Percentiles rank a stretch among this genome's conserved stretches.
phyloP scores from a whole-genome alignment of 139 green algal genomes.

The Chlamydomonas sp. region DNA sequence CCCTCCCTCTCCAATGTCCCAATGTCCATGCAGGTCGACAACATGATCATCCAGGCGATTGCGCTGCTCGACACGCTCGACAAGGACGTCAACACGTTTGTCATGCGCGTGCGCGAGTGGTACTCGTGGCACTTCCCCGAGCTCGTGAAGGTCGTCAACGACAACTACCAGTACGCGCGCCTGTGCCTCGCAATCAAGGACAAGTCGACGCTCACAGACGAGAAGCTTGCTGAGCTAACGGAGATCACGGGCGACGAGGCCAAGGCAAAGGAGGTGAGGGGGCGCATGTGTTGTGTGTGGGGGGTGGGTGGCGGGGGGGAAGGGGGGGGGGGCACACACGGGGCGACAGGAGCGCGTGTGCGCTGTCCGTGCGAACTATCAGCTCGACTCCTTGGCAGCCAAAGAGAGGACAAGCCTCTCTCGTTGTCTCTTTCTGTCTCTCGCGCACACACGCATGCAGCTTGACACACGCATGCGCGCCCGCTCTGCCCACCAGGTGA shows the following conservation, averaged over 20 bases:
- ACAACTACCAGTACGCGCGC: constrained; percentile 96
- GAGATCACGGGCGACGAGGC: constrained; percentile 85
- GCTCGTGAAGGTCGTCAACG: constrained; percentile 87
- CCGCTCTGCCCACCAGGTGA: no score
- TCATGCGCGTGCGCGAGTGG: constrained; percentile 81
- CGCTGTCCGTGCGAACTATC: no score
- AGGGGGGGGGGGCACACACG: no score
- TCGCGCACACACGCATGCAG: no score
- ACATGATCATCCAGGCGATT: constrained; percentile 99
- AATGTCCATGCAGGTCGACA: constrained; percentile 79
- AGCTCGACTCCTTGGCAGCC: no score
- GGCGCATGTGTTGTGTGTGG: no score
- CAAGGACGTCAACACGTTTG: constrained; percentile 99
- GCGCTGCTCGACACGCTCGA: constrained; percentile 95
- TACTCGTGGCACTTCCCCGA: constrained; percentile 99
- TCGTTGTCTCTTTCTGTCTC: no score
- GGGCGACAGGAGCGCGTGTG: background rate
- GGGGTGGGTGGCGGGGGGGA: no score
- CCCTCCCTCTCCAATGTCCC: background rate
- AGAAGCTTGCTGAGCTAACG: constrained; percentile 56
- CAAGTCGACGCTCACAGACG: constrained; percentile 62
- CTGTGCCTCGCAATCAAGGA: constrained; percentile 55
- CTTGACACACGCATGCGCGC: background rate
- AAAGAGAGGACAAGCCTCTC: no score
- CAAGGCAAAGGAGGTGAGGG: constrained; percentile 70